Evolutionary conservation across 2,329 filamentous ascomycete species (phyloP).

Genomic region (Diplodia scrobiculata): DNA sequence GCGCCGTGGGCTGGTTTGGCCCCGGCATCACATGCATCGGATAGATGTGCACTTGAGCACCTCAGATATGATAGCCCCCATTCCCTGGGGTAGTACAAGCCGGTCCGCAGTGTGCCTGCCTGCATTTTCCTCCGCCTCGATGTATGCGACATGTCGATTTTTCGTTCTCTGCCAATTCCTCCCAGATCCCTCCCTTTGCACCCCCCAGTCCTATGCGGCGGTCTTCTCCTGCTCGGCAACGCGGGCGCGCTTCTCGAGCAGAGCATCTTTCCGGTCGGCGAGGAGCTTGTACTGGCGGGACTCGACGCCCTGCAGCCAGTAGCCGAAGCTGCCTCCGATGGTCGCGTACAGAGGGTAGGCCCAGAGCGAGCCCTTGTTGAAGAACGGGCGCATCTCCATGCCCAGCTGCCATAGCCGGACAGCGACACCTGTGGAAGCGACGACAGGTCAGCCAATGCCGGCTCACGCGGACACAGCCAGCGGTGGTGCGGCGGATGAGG

Average conservation of each 20-base stretch:
- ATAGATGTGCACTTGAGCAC: constrained; percentile 4
- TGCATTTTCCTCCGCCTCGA: background rate
- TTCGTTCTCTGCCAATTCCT: background rate
- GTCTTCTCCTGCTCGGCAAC: constrained; percentile 14
- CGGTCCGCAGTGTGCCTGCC: background rate
- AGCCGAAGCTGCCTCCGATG: constrained; percentile 88
- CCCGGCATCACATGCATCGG: constrained; percentile 4
- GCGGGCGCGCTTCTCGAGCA: constrained; percentile 87
- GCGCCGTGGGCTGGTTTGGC: background rate
- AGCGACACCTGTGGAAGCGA: constrained; percentile 68
- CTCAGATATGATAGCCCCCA: constrained; percentile 14
- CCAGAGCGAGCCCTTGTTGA: constrained; percentile 82
- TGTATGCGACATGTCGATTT: background rate
- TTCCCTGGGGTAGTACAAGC: background rate
- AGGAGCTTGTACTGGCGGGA: constrained; percentile 76
- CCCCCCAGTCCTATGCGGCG: background rate
- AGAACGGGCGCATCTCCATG: constrained; percentile 96
- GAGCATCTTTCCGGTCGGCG: constrained; percentile 71
- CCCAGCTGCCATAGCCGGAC: constrained; percentile 95
- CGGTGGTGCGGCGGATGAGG: constrained; percentile 23
- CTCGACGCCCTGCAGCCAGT: constrained; percentile 93
- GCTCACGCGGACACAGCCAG: constrained; percentile 30
- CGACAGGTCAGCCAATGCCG: constrained; percentile 31
- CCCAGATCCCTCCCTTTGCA: background rate
- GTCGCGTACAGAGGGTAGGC: constrained; percentile 87